Conservation (phyloP, 306 rosid species). For the Prunus fruticosa region DNA sequence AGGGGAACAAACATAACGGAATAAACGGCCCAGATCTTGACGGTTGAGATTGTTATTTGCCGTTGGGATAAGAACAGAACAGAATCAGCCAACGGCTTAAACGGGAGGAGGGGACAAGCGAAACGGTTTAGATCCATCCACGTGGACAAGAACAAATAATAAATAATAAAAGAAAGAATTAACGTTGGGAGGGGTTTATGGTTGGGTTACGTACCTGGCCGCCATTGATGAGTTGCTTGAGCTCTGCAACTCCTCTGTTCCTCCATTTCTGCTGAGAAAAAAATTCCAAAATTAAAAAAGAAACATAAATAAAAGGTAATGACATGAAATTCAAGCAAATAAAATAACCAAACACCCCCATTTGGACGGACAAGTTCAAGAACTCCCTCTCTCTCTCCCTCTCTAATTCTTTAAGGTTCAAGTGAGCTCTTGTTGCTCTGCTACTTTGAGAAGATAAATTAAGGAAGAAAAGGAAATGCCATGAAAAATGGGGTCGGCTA, state of each 20-base stretch:
- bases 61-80: conserved; percentile 11
- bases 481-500: not conserved
- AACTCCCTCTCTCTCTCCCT: not conserved
- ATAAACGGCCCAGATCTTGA: conserved; percentile 67
- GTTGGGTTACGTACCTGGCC: conserved; percentile 47
- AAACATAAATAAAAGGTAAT: not conserved
- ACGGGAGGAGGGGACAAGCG: not conserved
- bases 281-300: not conserved
- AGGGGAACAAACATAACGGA: conserved; percentile 52
- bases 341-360: not conserved
- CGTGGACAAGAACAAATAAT: not conserved
- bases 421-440: not conserved
- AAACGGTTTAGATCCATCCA: conserved; percentile 40
- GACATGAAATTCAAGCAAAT: not conserved
- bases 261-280: conserved; percentile 39
- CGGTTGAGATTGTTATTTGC: conserved; percentile 37
- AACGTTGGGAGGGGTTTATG: conserved; percentile 20
- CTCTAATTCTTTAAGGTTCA: not conserved
- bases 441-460: not conserved
- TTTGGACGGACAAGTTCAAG: not conserved
- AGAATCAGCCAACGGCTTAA: conserved; percentile 35
- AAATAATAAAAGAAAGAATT: not conserved
- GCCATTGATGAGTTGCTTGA: conserved; percentile 75
- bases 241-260: conserved; percentile 52
- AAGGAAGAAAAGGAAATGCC: not conserved